phyloP scores from a whole-genome alignment of 2,329 filamentous ascomycete species.

The Sclerotiophoma versabilis region DNA sequence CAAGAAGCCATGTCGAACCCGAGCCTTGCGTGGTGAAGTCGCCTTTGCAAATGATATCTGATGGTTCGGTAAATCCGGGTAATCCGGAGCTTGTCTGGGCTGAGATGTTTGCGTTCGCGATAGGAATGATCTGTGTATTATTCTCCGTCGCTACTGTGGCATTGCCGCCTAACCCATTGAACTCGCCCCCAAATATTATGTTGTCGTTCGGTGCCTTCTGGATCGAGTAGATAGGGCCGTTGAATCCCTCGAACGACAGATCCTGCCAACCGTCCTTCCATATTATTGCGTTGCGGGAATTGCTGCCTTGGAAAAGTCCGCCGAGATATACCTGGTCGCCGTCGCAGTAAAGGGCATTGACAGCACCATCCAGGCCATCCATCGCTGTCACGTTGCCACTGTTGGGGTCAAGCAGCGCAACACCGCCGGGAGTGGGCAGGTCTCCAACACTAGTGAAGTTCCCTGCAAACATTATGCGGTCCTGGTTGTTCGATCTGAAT shows the following conservation, averaged over 20 bases:
- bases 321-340: constrained; percentile 87
- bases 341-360: constrained; percentile 85
- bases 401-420: constrained; percentile 81
- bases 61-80: constrained; percentile 75
- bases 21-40: constrained; percentile 66
- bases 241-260: constrained; percentile 91
- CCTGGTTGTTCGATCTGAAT: constrained; percentile 71
- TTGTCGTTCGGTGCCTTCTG: constrained; percentile 79
- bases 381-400: constrained; percentile 75
- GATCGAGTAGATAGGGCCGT: constrained; percentile 88
- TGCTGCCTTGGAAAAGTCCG: constrained; percentile 78
- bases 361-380: constrained; percentile 80
- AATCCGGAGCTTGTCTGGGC: constrained; percentile 68
- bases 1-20: constrained; percentile 84
- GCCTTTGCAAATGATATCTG: constrained; percentile 82
- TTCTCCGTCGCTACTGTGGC: constrained; percentile 70
- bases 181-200: constrained; percentile 90
- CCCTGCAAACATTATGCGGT: constrained; percentile 84
- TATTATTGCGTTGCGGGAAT: constrained; percentile 88
- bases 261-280: constrained; percentile 78
- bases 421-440: constrained; percentile 74
- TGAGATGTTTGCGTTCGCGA: constrained; percentile 78
- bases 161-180: constrained; percentile 88
- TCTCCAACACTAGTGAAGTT: constrained; percentile 93
- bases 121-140: constrained; percentile 82